phyloP scores from a whole-genome alignment of 371 early-diverging fungal species.

The Mycotypha africana region DNA sequence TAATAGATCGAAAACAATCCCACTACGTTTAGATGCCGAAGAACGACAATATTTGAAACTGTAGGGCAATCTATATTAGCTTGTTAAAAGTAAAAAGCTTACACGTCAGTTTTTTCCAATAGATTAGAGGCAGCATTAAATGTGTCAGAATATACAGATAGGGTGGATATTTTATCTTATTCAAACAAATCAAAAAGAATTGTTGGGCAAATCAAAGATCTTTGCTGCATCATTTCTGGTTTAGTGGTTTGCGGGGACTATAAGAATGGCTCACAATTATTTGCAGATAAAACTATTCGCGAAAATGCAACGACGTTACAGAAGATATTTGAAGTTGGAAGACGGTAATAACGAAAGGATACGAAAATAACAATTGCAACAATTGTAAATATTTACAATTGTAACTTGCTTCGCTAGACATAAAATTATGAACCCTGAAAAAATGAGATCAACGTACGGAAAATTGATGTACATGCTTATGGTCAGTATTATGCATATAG shows the following conservation, averaged over 20 bases:
- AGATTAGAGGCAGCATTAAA: conserved; percentile 87
- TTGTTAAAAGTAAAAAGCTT: neutral
- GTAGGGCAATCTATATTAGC: conserved; percentile 15
- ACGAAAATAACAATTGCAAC: neutral
- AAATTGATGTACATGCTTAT: conserved; percentile 91
- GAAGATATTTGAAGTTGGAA: conserved; percentile 90
- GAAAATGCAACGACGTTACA: conserved; percentile 87
- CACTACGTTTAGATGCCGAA: conserved; percentile 77
- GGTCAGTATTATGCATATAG: conserved; percentile 35
- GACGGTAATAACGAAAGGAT: conserved; percentile 46
- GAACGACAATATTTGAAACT: conserved; percentile 89
- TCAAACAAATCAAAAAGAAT: conserved; percentile 84
- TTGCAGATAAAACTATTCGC: conserved; percentile 71
- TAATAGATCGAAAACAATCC: conserved; percentile 76
- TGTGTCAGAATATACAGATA: conserved; percentile 78
- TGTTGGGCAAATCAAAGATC: conserved; percentile 88
- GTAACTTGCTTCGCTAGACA: conserved; percentile 50
- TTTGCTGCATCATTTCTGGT: conserved; percentile 91
- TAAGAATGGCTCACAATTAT: conserved; percentile 77
- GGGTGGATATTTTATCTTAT: conserved; percentile 85
- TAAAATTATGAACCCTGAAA: conserved; percentile 98
- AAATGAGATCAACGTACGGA: conserved; percentile 92
- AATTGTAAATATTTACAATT: neutral
- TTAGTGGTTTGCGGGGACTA: conserved; percentile 81
- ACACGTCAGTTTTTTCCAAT: neutral